phyloP scores from a whole-genome alignment of 1,139 yeast species.

The Geotrichum klebahnii region DNA sequence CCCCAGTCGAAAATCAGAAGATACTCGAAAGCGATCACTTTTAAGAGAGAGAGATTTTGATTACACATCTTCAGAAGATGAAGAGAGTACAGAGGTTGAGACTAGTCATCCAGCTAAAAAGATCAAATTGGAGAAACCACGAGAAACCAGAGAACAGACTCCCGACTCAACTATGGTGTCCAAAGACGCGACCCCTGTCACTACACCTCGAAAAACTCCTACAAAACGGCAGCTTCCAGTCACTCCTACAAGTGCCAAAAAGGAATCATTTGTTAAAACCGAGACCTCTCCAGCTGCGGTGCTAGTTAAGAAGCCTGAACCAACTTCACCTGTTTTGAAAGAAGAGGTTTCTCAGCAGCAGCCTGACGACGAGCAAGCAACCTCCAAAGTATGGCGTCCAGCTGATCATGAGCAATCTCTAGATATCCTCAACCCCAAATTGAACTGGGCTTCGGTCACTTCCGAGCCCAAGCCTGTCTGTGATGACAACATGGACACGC shows the following conservation, averaged over 20 bases:
- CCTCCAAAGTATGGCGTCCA: conserved; percentile 11
- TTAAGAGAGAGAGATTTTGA: conserved; percentile 22
- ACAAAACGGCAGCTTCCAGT: background rate
- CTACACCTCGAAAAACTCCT: background rate
- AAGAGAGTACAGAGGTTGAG: conserved; percentile 22
- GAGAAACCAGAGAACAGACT: background rate
- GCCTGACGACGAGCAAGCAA: conserved; percentile 3
- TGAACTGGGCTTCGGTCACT: conserved; percentile 26
- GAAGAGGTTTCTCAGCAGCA: background rate
- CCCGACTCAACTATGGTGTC: background rate
- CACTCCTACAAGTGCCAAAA: background rate
- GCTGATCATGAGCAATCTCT: conserved; percentile 12
- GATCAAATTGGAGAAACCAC: background rate
- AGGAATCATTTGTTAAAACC: background rate
- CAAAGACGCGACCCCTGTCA: no score
- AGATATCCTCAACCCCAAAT: conserved; percentile 6
- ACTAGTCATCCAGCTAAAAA: conserved; percentile 4
- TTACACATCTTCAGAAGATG: conserved; percentile 30
- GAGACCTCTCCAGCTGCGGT: no score
- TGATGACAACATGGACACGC: conserved; percentile 41
- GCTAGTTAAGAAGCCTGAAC: background rate
- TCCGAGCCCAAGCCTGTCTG: conserved; percentile 50
- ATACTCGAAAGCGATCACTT: conserved; percentile 1
- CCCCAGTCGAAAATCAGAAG: background rate
- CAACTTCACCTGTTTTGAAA: background rate